Conservation (phyloP, 2,329 filamentous ascomycete species). For the Diaporthe humulicola region DNA sequence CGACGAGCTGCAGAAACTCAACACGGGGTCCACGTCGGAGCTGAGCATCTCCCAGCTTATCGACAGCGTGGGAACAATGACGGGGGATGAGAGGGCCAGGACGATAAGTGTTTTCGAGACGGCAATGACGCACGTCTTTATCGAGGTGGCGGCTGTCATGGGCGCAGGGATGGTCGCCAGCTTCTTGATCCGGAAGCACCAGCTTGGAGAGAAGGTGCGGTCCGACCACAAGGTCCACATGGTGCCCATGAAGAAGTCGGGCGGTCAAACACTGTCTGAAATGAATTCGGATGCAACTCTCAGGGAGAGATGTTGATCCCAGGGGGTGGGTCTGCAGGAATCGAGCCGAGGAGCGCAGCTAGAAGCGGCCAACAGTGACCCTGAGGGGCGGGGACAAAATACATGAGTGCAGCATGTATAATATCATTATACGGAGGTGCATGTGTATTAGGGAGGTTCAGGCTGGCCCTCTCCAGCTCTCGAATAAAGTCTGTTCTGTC, state of each 20-base stretch:
- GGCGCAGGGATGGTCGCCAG: conserved; percentile 29
- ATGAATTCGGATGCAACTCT: not conserved
- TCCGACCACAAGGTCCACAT: conserved; percentile 33
- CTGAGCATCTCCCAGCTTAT: conserved; percentile 28
- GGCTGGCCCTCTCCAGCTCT: conserved; percentile 21
- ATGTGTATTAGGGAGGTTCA: not conserved
- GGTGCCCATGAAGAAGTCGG: not conserved
- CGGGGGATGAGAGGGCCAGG: not conserved
- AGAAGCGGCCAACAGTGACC: not conserved
- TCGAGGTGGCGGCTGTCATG: conserved; percentile 32
- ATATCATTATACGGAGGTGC: conserved; percentile 3
- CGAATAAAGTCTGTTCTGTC: not conserved
- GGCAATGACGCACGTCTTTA: conserved; percentile 30
- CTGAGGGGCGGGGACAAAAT: not conserved
- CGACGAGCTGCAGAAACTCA: conserved; percentile 22
- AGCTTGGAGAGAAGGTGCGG: conserved; percentile 26
- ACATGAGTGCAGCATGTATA: conserved; percentile 16
- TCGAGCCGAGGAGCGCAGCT: not conserved
- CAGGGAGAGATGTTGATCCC: conserved; percentile 12
- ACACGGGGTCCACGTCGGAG: not conserved
- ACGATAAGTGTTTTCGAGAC: not conserved
- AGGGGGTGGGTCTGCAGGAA: not conserved
- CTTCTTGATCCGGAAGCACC: conserved; percentile 19
- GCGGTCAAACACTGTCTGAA: not conserved
- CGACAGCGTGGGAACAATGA: not conserved